Evolutionary conservation across 2,329 filamentous ascomycete species (phyloP), one percentile per base, ranked within the genome.

Genomic region (Gaeumannomyces tritici): DNA sequence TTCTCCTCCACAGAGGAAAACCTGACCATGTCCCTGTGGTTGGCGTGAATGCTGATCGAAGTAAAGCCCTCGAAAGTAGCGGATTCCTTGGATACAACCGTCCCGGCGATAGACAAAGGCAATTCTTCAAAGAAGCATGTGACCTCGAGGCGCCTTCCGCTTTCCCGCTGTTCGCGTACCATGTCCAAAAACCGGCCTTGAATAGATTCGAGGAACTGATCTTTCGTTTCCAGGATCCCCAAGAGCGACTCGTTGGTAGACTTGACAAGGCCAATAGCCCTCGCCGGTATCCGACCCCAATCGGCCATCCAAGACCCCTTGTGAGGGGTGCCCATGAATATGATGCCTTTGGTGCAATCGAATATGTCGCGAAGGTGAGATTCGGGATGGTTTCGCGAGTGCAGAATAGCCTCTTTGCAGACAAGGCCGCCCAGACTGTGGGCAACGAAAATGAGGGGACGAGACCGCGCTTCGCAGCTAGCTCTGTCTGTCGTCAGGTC

Each of bases 391-490:
- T 71, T 69, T 58, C 67, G 69, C 1, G 74, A 76, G 5, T 67
- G 62, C 0, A 73, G 62, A 54, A 77, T 64, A 6, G 74, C 73
- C 58, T 74, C 62, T 63, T 79, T 73, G 65, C 70, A 75, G 12
- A 77, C 72, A 7, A 78, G 66, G 5, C 75, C 76, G 8, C 75
- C 75, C 0, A 78, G 66, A 63, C 75, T 75, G 63, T 77, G 75
- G 9, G 67, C 69, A 7, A 77, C 69, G 33, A 77, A 74, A 15
- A 77, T 70, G 28, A 76, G 60, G 2, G 71, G 71, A 1, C 70
- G 69, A 42, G 66, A 62, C 12, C 66, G 60, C 5, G 69, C 67
- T 27, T 68, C 51, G 35, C 35, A 42, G 12, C 2, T n/a, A 2
- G 58, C 62, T 61, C 72, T 67, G 21, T 73, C 66, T 0, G 61